A percentile compares a stretch with the other conserved stretches of the same genome.
Conservation (phyloP, 2,329 filamentous ascomycete species). For the Gnomoniopsis smithogilvyi region DNA sequence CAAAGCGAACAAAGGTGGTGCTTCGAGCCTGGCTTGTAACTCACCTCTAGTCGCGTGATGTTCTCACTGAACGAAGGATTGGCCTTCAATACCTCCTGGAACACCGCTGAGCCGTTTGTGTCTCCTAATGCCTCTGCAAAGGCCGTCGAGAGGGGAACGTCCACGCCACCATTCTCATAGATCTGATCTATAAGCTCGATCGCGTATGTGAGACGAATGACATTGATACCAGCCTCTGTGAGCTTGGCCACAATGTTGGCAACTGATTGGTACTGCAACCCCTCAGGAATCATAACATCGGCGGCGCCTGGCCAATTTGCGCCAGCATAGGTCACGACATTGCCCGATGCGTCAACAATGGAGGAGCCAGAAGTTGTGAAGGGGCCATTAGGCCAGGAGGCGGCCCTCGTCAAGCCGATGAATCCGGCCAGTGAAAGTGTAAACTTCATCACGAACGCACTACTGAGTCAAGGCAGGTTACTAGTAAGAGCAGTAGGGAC, state of each 20-base stretch:
- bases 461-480: too few species aligned
- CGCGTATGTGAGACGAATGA: slow-evolving; percentile 52
- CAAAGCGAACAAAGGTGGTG: too few species aligned
- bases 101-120: slow-evolving; percentile 43
- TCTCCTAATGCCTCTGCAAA: slow-evolving; percentile 38
- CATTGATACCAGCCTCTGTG: slow-evolving; percentile 51
- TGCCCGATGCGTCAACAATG: slow-evolving; percentile 30
- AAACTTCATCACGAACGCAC: slow-evolving; percentile 5
- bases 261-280: slow-evolving; percentile 51
- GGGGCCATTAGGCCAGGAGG: slow-evolving; percentile 18
- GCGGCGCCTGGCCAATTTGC: slow-evolving; percentile 52
- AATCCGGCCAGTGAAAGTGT: not conserved
- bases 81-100: slow-evolving; percentile 42
- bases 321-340: slow-evolving; percentile 40
- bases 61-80: slow-evolving; percentile 46
- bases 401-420: slow-evolving; percentile 1
- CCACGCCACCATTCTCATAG: slow-evolving; percentile 33
- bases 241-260: slow-evolving; percentile 44
- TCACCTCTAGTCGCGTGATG: slow-evolving; percentile 43
- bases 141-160: slow-evolving; percentile 34
- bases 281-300: slow-evolving; percentile 55
- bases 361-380: slow-evolving; percentile 19
- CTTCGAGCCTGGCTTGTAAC: not conserved
- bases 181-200: slow-evolving; percentile 55
- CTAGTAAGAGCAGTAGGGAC: too few species aligned